Evolutionary conservation across 1,139 yeast species (phyloP), one percentile per base, ranked within the genome.

Genomic region (Saccharomyces uvarum): DNA sequence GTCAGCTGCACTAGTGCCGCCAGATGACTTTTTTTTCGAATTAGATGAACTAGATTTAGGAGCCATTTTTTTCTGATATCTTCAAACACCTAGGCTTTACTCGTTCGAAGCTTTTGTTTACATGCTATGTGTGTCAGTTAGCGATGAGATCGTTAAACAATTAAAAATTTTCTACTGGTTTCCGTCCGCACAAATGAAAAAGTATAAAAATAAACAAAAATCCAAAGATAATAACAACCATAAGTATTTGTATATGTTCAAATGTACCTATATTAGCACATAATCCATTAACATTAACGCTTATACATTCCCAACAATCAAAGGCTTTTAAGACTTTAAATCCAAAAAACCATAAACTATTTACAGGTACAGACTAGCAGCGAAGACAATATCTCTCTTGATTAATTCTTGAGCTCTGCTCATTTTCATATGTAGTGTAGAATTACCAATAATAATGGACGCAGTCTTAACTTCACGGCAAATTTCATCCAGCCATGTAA

Each of bases 401-500:
- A 93, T 93, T 70, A 82, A 81, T 69, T 93, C 99, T 72, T 93
- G 99, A 0, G 98, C 97, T 57, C 83, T 85, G 27, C 83, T 78
- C 95, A 95, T 89, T 71, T 91, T 91, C 50, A 88, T 77, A 70
- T 90, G 95, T 61, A 95, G 77, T 13, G 82, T 80, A 3, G 95
- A 84, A 70, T 93, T 97, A 54, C 99, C 99, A 63, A 95, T 89
- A 63, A 93, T 90, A 61, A 93, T 78, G 0, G 98, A 93, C 3
- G 98, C 98, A 55, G 88, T 86, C 75, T 87, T 88, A 44, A 93
- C 97, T 68, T 93, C 95, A 56, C 98, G 82, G 70, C 98, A 91
- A 38, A 93, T 83, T 72, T 93, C 99, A 72, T 93, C 99, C 56
- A 93, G 74, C 64, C 98, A 80, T 2, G 97, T 89, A 52, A 93